A percentile compares a stretch with the other conserved stretches of the same genome.
These are phyloP conservation scores for Corymbia maculata DNA, from an alignment of 345 rosid genomes.

Conservation along the genomic window DNA sequence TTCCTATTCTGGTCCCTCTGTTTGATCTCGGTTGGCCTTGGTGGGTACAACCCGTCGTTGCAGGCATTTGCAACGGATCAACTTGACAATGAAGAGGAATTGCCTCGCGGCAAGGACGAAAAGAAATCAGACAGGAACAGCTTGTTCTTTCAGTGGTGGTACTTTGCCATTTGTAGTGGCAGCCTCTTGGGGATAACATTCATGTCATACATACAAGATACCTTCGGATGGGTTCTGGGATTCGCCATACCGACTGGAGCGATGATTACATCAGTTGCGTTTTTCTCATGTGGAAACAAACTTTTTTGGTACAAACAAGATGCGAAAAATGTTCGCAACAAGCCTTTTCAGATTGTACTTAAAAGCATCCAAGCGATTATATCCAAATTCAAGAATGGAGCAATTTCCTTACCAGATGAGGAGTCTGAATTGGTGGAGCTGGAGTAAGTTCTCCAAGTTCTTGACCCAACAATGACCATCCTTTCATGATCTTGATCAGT, in stretches of 20 bases:
- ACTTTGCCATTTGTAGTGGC: conserved; percentile 79
- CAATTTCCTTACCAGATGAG: conserved; percentile 23
- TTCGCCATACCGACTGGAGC: conserved; percentile 74
- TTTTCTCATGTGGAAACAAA: conserved; percentile 52
- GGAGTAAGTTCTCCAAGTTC: conserved; percentile 47
- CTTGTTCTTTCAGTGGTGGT: conserved; percentile 86
- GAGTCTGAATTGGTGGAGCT: conserved; percentile 43
- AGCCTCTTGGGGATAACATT: conserved; percentile 80
- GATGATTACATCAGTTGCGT: conserved; percentile 41
- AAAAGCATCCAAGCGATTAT: conserved; percentile 22
- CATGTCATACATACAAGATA: conserved; percentile 86
- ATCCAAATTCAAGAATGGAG: conserved; percentile 10
- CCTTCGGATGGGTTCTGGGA: conserved; percentile 85
- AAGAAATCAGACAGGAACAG: conserved; percentile 33
- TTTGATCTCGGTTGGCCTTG: conserved; percentile 74
- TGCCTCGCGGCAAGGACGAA: conserved; percentile 24
- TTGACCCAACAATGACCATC: background rate
- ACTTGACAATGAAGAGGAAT: conserved; percentile 34
- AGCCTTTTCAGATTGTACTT: conserved; percentile 13
- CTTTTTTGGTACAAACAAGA: conserved; percentile 33
- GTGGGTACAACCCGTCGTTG: conserved; percentile 76
- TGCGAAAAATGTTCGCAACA: background rate
- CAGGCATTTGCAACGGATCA: conserved; percentile 97
- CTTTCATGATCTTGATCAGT: background rate
- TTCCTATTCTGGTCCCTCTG: conserved; percentile 69